These are phyloP conservation scores for Paramyrothecium roridum DNA, from an alignment of 2,329 filamentous ascomycete species.

Conservation along the genomic window DNA sequence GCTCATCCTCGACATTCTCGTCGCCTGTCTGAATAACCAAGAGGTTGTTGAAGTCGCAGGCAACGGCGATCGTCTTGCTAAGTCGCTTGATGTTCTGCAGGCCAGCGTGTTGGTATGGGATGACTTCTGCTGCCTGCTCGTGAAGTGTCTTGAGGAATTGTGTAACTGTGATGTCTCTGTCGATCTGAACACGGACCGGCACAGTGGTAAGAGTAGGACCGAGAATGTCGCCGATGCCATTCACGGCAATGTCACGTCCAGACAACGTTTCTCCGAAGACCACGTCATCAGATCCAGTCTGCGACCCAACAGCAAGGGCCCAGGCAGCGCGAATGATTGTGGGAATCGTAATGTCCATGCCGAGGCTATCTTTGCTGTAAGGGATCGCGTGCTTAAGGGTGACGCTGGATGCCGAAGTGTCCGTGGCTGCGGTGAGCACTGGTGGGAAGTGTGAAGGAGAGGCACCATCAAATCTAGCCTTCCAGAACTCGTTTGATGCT, in stretches of 20 bases:
- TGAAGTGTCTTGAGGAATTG: constrained; percentile 23
- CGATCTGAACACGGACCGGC: constrained; percentile 42
- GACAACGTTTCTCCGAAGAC: constrained; percentile 54
- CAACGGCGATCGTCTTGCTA: constrained; percentile 6
- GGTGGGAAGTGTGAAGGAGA: constrained; percentile 5
- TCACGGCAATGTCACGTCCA: constrained; percentile 41
- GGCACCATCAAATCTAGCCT: neutral
- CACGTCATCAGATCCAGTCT: constrained; percentile 44
- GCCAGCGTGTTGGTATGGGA: constrained; percentile 24
- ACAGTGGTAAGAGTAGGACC: constrained; percentile 55
- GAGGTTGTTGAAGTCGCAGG: constrained; percentile 20
- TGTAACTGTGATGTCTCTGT: constrained; percentile 30
- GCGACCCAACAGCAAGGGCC: constrained; percentile 46
- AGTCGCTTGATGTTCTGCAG: constrained; percentile 24
- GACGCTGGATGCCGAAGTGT: neutral
- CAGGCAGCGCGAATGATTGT: constrained; percentile 45
- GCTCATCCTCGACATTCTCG: neutral
- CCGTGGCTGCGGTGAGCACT: constrained; percentile 18
- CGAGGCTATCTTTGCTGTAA: neutral
- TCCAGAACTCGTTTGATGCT: constrained; percentile 2
- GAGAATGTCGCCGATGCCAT: constrained; percentile 44
- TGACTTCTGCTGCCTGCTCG: constrained; percentile 15
- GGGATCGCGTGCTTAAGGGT: neutral
- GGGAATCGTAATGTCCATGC: constrained; percentile 32
- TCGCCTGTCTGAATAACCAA: constrained; percentile 22